Base-by-base conservation (phyloP, 2,329 filamentous ascomycete species). In the Apiospora arundinis region DNA sequence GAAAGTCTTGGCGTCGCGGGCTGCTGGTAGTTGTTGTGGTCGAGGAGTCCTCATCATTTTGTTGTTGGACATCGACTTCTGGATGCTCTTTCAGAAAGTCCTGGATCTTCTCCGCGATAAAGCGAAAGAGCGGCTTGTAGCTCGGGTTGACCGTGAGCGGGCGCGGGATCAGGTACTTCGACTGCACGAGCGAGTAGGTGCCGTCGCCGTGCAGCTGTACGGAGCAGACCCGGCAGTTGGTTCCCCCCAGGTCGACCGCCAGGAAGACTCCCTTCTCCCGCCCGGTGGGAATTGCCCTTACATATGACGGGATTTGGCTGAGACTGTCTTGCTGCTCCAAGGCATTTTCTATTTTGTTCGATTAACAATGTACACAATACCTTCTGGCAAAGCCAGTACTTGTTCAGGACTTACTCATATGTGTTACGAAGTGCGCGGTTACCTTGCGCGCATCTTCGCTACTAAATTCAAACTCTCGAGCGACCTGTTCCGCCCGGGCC, bases 261-360 rank as follows among this genome's bases (percentile, higher is more conserved):
- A 82, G 72, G 44, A 76, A 80, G 1, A 77, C 71, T 8, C 80
- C 92, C 87, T 93, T 93, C 81, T 95, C 93, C 12, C 91, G 92
- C 72, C 93, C 93, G 84, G 93, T 92, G 73, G 93, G 93, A 12
- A 95, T 91, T 8, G 88, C 88, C 1, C 92, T 94, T 67, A 95
- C 92, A 79, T 93, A 95, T 12, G 92, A 93, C 1, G 92, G 92
- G 74, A 95, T 94, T 82, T 95, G 92, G 79, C 90, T 92, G 84
- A 90, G 87, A 70, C 88, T 56, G 12, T 69, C 88, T 76, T 90
- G 87, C 72, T 85, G 87, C 72, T 84, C 81, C 70, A 94, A 82
- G 48, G 92, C 92, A 81, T 46, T 21, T 45, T 25, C 71, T 72
- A 21, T 18, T 18, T 1, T n/a, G n/a, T n/a, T n/a, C n/a, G n/a